Evolutionary conservation across 2,329 filamentous ascomycete species (phyloP), one percentile per base, ranked within the genome.

Genomic region (Bipolaris gigantea): DNA sequence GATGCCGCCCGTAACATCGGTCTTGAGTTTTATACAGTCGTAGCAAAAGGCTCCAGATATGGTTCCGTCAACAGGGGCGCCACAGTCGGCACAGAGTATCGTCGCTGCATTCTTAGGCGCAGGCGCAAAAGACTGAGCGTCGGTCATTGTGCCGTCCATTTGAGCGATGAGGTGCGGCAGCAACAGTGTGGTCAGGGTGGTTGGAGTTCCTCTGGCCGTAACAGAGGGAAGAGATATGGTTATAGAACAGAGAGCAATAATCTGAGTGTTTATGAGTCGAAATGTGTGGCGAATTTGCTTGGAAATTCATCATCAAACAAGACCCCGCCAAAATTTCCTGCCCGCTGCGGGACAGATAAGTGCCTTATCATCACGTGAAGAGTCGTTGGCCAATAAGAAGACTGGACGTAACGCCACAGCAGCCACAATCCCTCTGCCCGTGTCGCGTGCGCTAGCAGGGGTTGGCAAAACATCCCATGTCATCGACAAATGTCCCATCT

Each of bases 71-170:
- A 99, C 96, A 35, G 93, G 88, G 56, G 90, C 92, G 71, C 93
- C 94, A 76, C 94, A 99, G 82, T 97, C 96, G 80, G 91, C 96
- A 78, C 94, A 99, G 54, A 99, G 89, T 72, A 97, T 96, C n/a
- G 85, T 88, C 59, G 85, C 84, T 59, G 78, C 69, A 54, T 63
- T 75, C 57, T 73, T 72, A 27, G 70, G 64, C 43, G 64, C 63
- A 53, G 76, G 73, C 55, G 71, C 72, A 60, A 79, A 74, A 44
- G 72, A 62, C 51, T 72, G 70, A 42, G 64, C 53, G 60, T 78
- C 76, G 49, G 77, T 64, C 60, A 77, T 75, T 75, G 77, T 77
- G 53, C 56, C 48, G 50, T 60, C 53, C 53, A 57, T 46, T 47
- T 45, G 49, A 56, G 45, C 53, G 27, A 25, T 47, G 11, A 25